Base-by-base conservation (phyloP, 495 filamentous ascomycete species). In the Penicillium paxilli region DNA sequence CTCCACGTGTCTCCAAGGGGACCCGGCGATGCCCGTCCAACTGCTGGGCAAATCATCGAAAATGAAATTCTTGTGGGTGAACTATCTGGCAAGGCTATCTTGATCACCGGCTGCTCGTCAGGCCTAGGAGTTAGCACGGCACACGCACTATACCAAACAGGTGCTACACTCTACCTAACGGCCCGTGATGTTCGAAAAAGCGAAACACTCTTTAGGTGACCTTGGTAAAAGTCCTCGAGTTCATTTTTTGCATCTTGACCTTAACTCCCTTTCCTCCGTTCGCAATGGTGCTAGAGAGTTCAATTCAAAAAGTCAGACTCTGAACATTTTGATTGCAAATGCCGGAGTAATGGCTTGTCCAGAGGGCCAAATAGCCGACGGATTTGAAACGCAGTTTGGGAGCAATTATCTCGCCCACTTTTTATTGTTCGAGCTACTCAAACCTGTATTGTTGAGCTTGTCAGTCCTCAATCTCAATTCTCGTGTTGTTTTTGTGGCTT, bases 21-120 rank as follows among this genome's bases (percentile, higher is more conserved):
- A 3, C 65, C 74, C 6, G 77, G 80, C 12, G 80, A 85, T 63
- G 60, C 63, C 21, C 79, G 81, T 19, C 81, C 80, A 12, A 83
- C 80, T 8, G 81, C 78, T 11, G 50, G 76, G 24, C 69, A 80
- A 54, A 72, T 85, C 47, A 60, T 85, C 49, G 44, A 73, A 48
- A 81, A 83, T 54, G 65, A 82, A 38, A 51, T 55, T 11, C 56
- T 78, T 21, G 54, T 67, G 14, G 68, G 69, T 25, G 68, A 64
- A 9, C 25, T 37, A 5, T 17, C 11, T 1, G 46, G 20, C 17
- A 55, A 44, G 22, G 46, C 52, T 17, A 47, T 88, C 56, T 77
- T 91, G 40, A 77, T 92, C 24, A 91, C 88, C 4, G 89, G 89
- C 14, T 80, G 83, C 14, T 87, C 84, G 50, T 80, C 83, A 12